phyloP scores from a whole-genome alignment of 2,329 filamentous ascomycete species.

The Ambrosiella xylebori region DNA sequence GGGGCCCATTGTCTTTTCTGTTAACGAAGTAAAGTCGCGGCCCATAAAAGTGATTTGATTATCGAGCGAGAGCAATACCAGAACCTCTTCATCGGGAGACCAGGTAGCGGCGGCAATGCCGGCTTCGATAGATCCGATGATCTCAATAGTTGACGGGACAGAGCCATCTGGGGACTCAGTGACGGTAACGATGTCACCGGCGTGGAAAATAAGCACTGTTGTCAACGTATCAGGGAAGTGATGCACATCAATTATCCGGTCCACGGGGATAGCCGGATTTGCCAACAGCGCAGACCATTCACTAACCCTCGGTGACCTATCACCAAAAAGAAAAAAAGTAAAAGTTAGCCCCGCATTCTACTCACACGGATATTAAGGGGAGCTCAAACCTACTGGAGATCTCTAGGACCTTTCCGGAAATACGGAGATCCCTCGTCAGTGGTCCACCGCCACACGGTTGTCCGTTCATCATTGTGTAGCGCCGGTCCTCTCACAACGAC shows the following conservation, averaged over 20 bases:
- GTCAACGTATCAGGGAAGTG: conserved; percentile 67
- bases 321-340: background rate
- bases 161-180: conserved; percentile 34
- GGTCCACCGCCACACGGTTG: background rate
- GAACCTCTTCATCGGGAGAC: conserved; percentile 87
- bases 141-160: conserved; percentile 52
- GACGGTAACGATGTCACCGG: conserved; percentile 79
- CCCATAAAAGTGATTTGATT: conserved; percentile 84
- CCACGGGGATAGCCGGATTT: conserved; percentile 54
- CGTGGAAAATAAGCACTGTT: conserved; percentile 68
- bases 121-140: conserved; percentile 82
- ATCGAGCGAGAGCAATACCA: conserved; percentile 66
- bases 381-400: too few species aligned
- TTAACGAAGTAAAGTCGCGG: conserved; percentile 68
- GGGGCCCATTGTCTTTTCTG: conserved; percentile 50
- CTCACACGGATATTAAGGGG: too few species aligned
- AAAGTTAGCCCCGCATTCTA: conserved; percentile 18
- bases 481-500: background rate
- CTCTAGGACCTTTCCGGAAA: background rate
- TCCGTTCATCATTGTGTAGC: background rate
- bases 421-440: background rate
- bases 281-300: conserved; percentile 82
- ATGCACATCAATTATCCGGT: conserved; percentile 63
- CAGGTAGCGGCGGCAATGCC: conserved; percentile 80
- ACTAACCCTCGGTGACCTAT: conserved; percentile 34